These are phyloP conservation scores for Chlamydomonas urium DNA, from an alignment of 139 green algal species.

Conservation along the genomic window DNA sequence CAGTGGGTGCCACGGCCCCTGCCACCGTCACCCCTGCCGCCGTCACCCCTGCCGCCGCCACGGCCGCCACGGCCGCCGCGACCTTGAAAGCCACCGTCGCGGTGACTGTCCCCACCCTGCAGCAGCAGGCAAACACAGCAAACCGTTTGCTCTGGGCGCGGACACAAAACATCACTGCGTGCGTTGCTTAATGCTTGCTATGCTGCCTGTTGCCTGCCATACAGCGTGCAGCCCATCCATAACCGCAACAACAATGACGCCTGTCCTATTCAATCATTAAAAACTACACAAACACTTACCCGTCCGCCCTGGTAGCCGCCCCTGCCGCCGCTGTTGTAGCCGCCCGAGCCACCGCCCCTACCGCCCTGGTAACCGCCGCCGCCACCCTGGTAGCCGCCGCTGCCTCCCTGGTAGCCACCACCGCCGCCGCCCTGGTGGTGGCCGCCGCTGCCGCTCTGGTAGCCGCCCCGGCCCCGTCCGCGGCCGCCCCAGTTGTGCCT, in stretches of 20 bases:
- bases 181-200: too few species aligned
- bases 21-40: slow-evolving; percentile 4
- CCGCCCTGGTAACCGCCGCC: not conserved
- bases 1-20: not conserved
- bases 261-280: too few species aligned
- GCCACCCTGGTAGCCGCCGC: not conserved
- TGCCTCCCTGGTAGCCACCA: not conserved
- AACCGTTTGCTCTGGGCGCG: too few species aligned
- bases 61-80: not conserved
- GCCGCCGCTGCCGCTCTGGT: slow-evolving; percentile 18
- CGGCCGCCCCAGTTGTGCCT: slow-evolving; percentile 28
- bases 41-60: not conserved
- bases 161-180: too few species aligned
- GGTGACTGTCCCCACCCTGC: not conserved
- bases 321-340: not conserved
- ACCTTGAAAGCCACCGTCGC: not conserved
- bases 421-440: not conserved
- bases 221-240: too few species aligned
- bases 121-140: too few species aligned
- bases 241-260: too few species aligned
- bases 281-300: too few species aligned
- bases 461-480: slow-evolving; percentile 25
- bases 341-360: not conserved
- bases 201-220: too few species aligned
- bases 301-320: not conserved